These are phyloP conservation scores for Vanrija humicola DNA, from an alignment of 1,284 basidiomycete genomes.

Conservation along the genomic window DNA sequence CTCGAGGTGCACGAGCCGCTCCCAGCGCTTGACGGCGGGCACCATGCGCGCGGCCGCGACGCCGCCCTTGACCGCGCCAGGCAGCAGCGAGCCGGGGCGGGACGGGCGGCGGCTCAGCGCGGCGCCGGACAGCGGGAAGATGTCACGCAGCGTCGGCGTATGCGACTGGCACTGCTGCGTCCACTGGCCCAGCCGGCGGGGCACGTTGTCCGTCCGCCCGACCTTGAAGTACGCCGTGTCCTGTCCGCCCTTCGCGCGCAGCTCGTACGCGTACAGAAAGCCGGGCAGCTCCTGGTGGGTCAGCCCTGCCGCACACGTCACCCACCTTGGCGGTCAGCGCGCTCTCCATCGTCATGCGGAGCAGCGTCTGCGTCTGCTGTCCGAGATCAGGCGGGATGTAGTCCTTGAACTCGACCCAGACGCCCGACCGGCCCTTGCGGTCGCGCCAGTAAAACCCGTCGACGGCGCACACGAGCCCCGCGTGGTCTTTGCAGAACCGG, in stretches of 20 bases:
- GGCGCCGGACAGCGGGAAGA: constrained; percentile 33
- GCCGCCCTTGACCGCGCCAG: constrained; percentile 29
- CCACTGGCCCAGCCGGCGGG: constrained; percentile 47
- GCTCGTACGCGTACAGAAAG: constrained; percentile 47
- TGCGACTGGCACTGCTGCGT: constrained; percentile 41
- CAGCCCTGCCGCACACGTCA: neutral
- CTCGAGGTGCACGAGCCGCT: constrained; percentile 47
- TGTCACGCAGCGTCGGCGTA: constrained; percentile 41
- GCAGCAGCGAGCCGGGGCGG: constrained; percentile 23
- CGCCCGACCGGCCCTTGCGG: constrained; percentile 14
- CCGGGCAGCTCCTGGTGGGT: constrained; percentile 37
- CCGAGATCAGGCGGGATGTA: constrained; percentile 42
- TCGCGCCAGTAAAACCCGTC: constrained; percentile 44
- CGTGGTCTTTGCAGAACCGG: constrained; percentile 48
- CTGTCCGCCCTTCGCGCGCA: constrained; percentile 35
- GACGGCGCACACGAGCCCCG: constrained; percentile 39
- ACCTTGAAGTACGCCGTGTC: constrained; percentile 42
- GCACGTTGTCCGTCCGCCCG: constrained; percentile 48
- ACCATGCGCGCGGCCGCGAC: constrained; percentile 15
- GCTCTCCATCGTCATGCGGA: constrained; percentile 48
- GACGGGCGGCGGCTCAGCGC: constrained; percentile 3
- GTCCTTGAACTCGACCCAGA: constrained; percentile 44
- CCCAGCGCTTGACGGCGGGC: constrained; percentile 42
- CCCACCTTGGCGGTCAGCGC: constrained; percentile 39
- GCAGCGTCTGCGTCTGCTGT: constrained; percentile 45